Percentiles rank a stretch among this genome's conserved stretches.
phyloP scores from a whole-genome alignment of 257 asterid genomes.

The Linderniella brevidens region DNA sequence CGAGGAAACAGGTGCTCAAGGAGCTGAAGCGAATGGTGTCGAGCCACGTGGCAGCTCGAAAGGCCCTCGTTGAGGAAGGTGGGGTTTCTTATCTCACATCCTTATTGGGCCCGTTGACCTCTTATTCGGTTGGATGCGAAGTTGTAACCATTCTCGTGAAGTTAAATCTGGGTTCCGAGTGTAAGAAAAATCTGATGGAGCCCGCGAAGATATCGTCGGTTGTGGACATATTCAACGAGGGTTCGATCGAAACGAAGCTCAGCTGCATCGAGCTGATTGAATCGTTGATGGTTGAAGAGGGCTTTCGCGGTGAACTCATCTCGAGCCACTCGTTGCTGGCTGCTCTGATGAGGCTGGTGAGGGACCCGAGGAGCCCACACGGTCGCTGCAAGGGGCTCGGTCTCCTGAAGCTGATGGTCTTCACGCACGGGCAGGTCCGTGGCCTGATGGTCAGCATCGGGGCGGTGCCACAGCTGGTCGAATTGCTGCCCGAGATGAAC shows the following conservation, averaged over 20 bases:
- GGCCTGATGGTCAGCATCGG: slow-evolving; percentile 39
- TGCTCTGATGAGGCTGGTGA: slow-evolving; percentile 40
- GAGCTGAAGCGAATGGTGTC: slow-evolving; percentile 33
- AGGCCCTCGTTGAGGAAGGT: slow-evolving; percentile 38
- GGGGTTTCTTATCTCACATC: slow-evolving; percentile 37
- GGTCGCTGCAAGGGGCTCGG: slow-evolving; percentile 35
- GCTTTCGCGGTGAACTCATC: slow-evolving; percentile 26
- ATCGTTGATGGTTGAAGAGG: slow-evolving; percentile 36
- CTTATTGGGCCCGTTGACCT: slow-evolving; percentile 54
- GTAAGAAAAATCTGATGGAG: slow-evolving; percentile 38
- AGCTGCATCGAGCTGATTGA: slow-evolving; percentile 36
- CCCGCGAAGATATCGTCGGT: slow-evolving; percentile 46
- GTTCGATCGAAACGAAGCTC: slow-evolving; percentile 48
- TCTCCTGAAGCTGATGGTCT: slow-evolving; percentile 34
- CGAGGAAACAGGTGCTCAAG: slow-evolving; percentile 38
- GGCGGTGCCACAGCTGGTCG: slow-evolving; percentile 39
- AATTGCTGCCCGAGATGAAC: slow-evolving; percentile 27
- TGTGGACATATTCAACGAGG: slow-evolving; percentile 46
- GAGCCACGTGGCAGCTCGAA: slow-evolving; percentile 36
- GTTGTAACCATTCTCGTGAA: slow-evolving; percentile 46
- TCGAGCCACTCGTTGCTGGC: slow-evolving; percentile 43
- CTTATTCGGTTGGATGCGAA: slow-evolving; percentile 49
- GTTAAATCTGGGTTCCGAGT: slow-evolving; percentile 23
- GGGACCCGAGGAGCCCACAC: slow-evolving; percentile 31
- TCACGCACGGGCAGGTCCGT: slow-evolving; percentile 24